phyloP scores from a whole-genome alignment of 352 stramenopile species.

The Phytopythium mirpurense region DNA sequence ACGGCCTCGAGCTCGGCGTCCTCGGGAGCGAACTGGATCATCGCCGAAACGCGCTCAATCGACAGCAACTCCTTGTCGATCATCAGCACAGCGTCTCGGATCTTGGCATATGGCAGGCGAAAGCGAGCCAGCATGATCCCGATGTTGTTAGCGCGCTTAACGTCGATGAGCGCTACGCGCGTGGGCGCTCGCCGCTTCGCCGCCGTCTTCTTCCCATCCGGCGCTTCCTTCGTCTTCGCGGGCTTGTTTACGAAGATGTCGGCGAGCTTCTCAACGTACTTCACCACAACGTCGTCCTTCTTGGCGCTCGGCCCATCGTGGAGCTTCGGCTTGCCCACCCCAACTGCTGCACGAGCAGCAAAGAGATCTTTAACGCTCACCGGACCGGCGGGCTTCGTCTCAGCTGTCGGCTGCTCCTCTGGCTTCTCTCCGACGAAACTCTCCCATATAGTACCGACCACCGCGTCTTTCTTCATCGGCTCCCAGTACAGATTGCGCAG shows the following conservation, averaged over 20 bases:
- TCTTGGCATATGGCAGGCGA: slow-evolving; percentile 73
- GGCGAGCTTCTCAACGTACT: slow-evolving; percentile 61
- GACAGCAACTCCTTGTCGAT: slow-evolving; percentile 77
- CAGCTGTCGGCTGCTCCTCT: slow-evolving; percentile 12
- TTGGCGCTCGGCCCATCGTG: slow-evolving; percentile 9
- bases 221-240: slow-evolving; percentile 43
- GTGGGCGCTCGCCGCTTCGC: slow-evolving; percentile 58
- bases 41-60: slow-evolving; percentile 57
- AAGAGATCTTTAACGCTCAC: slow-evolving; percentile 36
- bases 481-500: slow-evolving; percentile 85
- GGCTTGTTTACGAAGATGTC: slow-evolving; percentile 85
- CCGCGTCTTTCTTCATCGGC: slow-evolving; percentile 52
- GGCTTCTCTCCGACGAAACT: slow-evolving; percentile 40
- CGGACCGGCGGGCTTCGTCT: slow-evolving; percentile 8
- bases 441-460: slow-evolving; percentile 72
- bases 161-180: slow-evolving; percentile 74
- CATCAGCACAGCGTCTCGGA: slow-evolving; percentile 68
- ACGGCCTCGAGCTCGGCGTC: slow-evolving; percentile 65
- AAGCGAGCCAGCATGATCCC: slow-evolving; percentile 85
- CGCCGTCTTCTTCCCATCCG: slow-evolving; percentile 36
- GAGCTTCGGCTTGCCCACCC: slow-evolving; percentile 7
- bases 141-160: slow-evolving; percentile 84
- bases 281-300: slow-evolving; percentile 49
- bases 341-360: slow-evolving; percentile 11
- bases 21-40: slow-evolving; percentile 79